Conservation (phyloP, 352 stramenopile genomes). For the Globisporangium splendens region DNA sequence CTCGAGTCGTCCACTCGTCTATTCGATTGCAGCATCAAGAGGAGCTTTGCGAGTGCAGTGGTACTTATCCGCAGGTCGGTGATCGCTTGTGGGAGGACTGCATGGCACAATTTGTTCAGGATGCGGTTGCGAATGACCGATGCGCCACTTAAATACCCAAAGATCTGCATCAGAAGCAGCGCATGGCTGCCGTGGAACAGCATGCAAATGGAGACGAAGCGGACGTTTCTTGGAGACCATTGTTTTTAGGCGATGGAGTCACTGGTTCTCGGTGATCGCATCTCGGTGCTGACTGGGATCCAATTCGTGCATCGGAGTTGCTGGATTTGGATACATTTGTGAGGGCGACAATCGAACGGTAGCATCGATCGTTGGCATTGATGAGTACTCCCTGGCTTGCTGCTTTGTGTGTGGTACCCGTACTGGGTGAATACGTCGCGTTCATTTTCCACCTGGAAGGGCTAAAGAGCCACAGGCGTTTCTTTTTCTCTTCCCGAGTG, state of each 20-base stretch:
- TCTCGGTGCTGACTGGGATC: background rate
- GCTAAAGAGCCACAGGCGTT: slow-evolving; percentile 22
- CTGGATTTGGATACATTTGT: background rate
- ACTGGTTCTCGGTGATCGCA: background rate
- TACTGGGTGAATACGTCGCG: background rate
- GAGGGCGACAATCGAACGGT: slow-evolving; percentile 11
- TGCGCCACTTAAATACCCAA: slow-evolving; percentile 18
- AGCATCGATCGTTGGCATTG: slow-evolving; percentile 18
- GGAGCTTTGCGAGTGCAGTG: slow-evolving; percentile 2
- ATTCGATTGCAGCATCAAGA: slow-evolving; percentile 2
- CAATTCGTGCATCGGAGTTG: background rate
- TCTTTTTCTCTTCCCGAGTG: slow-evolving; percentile 6
- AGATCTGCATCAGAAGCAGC: slow-evolving; percentile 15
- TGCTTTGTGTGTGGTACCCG: background rate
- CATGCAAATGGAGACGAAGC: slow-evolving; percentile 1
- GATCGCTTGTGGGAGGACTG: slow-evolving; percentile 16
- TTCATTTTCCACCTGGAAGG: slow-evolving; percentile 12
- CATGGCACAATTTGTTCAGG: slow-evolving; percentile 16
- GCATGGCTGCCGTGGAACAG: slow-evolving; percentile 14
- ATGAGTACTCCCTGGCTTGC: slow-evolving; percentile 14
- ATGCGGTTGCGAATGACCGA: slow-evolving; percentile 12
- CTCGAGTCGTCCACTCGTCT: background rate
- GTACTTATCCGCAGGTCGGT: slow-evolving; percentile 17
- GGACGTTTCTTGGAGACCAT: background rate
- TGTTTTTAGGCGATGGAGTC: too few species aligned